phyloP scores from a whole-genome alignment of 1,284 basidiomycete genomes.

The Ustilago bromivora region DNA sequence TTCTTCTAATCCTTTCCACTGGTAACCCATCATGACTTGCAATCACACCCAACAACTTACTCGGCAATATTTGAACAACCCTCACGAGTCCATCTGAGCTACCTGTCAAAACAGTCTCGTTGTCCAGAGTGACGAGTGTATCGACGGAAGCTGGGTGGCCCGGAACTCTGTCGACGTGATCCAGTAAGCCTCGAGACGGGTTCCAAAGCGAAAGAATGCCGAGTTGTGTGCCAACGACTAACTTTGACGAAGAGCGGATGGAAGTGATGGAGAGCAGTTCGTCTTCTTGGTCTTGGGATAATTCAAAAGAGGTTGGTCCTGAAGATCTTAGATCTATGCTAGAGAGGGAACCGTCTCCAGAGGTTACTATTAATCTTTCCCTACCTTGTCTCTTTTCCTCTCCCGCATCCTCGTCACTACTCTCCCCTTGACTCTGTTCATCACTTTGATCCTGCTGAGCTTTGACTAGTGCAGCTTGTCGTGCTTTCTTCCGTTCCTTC shows the following conservation, averaged over 20 bases:
- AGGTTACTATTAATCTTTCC: slow-evolving; percentile 59
- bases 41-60: slow-evolving; percentile 88
- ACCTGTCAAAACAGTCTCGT: slow-evolving; percentile 82
- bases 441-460: slow-evolving; percentile 3
- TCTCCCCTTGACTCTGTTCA: slow-evolving; percentile 8
- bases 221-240: slow-evolving; percentile 88
- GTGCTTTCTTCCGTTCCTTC: slow-evolving; percentile 20
- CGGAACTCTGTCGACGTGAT: slow-evolving; percentile 92
- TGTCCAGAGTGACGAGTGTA: slow-evolving; percentile 77
- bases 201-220: slow-evolving; percentile 94
- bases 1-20: slow-evolving; percentile 82
- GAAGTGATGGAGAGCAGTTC: slow-evolving; percentile 86
- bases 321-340: slow-evolving; percentile 78
- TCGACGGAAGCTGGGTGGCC: slow-evolving; percentile 80
- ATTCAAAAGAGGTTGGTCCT: slow-evolving; percentile 76
- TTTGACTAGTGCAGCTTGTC: slow-evolving; percentile 7
- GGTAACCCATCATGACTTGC: slow-evolving; percentile 87
- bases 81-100: slow-evolving; percentile 92
- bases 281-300: slow-evolving; percentile 93
- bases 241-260: slow-evolving; percentile 84
- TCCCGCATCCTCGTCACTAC: neutral
- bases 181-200: slow-evolving; percentile 84
- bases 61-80: slow-evolving; percentile 88
- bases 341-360: slow-evolving; percentile 90
- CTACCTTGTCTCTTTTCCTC: slow-evolving; percentile 15